Evolutionary conservation across 1,284 basidiomycete species (phyloP).

Genomic region (Marasmius sp.): DNA sequence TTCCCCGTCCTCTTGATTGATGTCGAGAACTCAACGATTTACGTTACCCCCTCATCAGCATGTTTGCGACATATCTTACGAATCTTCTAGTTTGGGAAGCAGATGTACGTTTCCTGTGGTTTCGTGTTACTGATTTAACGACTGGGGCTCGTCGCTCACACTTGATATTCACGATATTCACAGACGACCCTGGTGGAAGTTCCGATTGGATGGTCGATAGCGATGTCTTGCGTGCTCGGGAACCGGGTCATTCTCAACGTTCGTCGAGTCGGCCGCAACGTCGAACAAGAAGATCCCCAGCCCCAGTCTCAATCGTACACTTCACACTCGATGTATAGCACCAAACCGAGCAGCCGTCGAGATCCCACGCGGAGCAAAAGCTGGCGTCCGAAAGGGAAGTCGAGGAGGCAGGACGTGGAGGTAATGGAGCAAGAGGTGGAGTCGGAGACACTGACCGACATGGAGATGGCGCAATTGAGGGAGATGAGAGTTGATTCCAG

Average conservation of each 20-base stretch:
- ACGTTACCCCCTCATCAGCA: conserved; percentile 30
- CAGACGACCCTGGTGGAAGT: conserved; percentile 44
- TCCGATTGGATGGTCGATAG: conserved; percentile 55
- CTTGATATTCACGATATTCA: conserved; percentile 2
- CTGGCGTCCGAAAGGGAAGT: neutral
- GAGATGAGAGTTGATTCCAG: conserved; percentile 28
- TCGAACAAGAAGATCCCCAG: conserved; percentile 19
- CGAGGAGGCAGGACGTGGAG: conserved; percentile 4
- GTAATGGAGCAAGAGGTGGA: conserved; percentile 2
- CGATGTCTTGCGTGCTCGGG: conserved; percentile 55
- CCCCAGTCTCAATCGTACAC: neutral
- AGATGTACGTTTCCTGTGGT: conserved; percentile 33
- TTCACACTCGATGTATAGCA: neutral
- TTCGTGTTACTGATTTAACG: neutral
- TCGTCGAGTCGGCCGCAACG: conserved; percentile 41
- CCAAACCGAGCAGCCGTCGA: neutral
- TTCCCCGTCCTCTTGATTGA: neutral
- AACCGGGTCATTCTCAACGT: conserved; percentile 58
- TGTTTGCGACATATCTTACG: conserved; percentile 54
- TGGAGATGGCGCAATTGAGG: conserved; percentile 42
- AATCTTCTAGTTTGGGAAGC: conserved; percentile 51
- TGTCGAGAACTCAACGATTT: neutral
- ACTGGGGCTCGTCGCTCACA: neutral
- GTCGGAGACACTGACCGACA: conserved; percentile 28
- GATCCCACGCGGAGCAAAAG: neutral